These are phyloP conservation scores for Pholiota adiposa DNA, from an alignment of 1,284 basidiomycete genomes.

Conservation along the genomic window DNA sequence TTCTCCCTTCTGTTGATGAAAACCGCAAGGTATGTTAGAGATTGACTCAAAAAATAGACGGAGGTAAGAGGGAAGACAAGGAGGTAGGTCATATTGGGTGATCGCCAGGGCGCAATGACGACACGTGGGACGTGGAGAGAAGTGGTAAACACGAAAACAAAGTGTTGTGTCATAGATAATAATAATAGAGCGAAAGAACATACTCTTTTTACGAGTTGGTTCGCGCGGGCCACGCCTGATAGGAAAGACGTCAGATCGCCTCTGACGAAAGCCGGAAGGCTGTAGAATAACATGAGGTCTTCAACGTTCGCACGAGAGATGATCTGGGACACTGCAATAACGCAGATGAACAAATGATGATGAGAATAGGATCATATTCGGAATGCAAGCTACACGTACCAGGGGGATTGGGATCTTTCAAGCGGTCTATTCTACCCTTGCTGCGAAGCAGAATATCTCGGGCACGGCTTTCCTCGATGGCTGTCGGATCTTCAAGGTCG, in stretches of 20 bases:
- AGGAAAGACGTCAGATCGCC: conserved; percentile 81
- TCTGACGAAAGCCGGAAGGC: conserved; percentile 81
- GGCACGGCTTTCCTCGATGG: conserved; percentile 48
- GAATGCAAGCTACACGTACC: conserved; percentile 44
- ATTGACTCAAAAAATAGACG: not conserved
- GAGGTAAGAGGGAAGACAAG: not conserved
- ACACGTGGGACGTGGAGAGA: conserved; percentile 1
- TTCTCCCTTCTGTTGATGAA: conserved; percentile 63
- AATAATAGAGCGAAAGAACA: conserved; percentile 18
- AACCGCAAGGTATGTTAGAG: conserved; percentile 13
- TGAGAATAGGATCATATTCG: conserved; percentile 6
- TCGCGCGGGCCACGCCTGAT: conserved; percentile 79
- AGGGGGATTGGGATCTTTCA: conserved; percentile 84
- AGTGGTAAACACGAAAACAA: not conserved
- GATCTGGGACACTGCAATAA: conserved; percentile 67
- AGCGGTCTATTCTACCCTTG: conserved; percentile 84
- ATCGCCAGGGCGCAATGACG: not conserved
- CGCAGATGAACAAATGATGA: conserved; percentile 4
- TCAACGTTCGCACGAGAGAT: conserved; percentile 75
- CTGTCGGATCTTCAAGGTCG: conserved; percentile 41
- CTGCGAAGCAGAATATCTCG: conserved; percentile 76
- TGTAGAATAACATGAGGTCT: conserved; percentile 90
- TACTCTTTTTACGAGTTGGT: conserved; percentile 85
- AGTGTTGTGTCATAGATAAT: not conserved
- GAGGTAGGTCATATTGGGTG: not conserved